Conservation (phyloP, 2,329 filamentous ascomycete genomes). For the Cladosporium sp. region DNA sequence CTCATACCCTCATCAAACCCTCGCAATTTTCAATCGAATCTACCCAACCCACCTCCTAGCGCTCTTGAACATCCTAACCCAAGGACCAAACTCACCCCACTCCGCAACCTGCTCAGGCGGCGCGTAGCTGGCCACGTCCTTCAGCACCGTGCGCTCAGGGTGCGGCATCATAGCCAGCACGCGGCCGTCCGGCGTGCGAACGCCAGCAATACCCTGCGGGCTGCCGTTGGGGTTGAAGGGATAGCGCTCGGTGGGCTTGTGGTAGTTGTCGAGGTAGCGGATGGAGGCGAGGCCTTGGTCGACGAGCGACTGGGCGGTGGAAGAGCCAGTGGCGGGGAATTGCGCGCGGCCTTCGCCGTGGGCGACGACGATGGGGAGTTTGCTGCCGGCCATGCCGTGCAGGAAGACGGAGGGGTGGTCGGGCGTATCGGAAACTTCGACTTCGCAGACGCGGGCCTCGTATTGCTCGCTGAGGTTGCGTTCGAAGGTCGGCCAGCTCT, state of each 20-base stretch:
- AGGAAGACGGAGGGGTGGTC: slow-evolving; percentile 71
- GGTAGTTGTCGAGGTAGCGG: slow-evolving; percentile 79
- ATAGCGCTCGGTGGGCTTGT: slow-evolving; percentile 71
- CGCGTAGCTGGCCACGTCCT: slow-evolving; percentile 70
- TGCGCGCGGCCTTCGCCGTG: slow-evolving; percentile 84
- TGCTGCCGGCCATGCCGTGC: slow-evolving; percentile 77
- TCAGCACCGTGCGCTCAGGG: slow-evolving; percentile 82
- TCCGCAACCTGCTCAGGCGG: slow-evolving; percentile 58
- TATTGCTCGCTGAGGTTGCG: slow-evolving; percentile 83
- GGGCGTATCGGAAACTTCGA: slow-evolving; percentile 60
- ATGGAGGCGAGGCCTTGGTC: slow-evolving; percentile 67
- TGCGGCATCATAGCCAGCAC: slow-evolving; percentile 91
- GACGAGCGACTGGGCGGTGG: slow-evolving; percentile 49
- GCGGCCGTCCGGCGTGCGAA: slow-evolving; percentile 70
- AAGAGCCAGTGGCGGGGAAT: slow-evolving; percentile 45
- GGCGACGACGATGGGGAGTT: slow-evolving; percentile 78
- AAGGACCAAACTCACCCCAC: slow-evolving; percentile 80
- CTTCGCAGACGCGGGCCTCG: slow-evolving; percentile 83
- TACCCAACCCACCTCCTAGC: slow-evolving; percentile 78
- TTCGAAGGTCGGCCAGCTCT: slow-evolving; percentile 79
- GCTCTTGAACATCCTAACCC: slow-evolving; percentile 81
- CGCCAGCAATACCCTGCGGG: slow-evolving; percentile 73
- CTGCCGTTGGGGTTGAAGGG: slow-evolving; percentile 88
- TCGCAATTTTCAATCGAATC: too few species aligned
- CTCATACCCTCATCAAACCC: too few species aligned